These are phyloP conservation scores for Colletotrichum cordylinicola DNA, from an alignment of 2,329 filamentous ascomycete species.

Conservation along the genomic window DNA sequence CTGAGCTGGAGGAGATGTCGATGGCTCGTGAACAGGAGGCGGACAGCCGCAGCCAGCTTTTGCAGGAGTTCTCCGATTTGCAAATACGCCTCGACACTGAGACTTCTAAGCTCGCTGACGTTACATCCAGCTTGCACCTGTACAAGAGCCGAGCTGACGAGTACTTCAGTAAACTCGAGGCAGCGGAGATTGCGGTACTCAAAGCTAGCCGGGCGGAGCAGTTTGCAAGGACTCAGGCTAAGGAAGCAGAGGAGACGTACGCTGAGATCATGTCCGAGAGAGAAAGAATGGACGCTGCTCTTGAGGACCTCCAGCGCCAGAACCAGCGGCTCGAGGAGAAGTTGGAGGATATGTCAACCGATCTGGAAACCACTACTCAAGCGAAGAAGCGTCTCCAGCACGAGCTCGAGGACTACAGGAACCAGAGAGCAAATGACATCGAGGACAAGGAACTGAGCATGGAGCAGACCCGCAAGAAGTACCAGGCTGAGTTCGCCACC, in stretches of 20 bases:
- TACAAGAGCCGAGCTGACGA: conserved; percentile 95
- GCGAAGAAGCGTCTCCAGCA: conserved; percentile 95
- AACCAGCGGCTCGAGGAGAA: conserved; percentile 90
- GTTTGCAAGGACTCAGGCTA: conserved; percentile 88
- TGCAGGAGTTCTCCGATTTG: conserved; percentile 91
- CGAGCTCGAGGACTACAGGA: conserved; percentile 96
- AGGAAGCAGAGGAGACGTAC: conserved; percentile 90
- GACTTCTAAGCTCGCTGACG: conserved; percentile 82
- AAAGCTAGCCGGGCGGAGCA: conserved; percentile 92
- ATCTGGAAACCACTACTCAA: conserved; percentile 84
- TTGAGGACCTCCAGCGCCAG: conserved; percentile 90
- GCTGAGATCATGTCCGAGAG: conserved; percentile 91
- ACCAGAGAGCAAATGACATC: conserved; percentile 91
- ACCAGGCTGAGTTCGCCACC: conserved; percentile 89
- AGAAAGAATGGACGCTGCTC: conserved; percentile 83
- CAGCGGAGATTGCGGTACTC: conserved; percentile 93
- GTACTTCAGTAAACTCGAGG: conserved; percentile 96
- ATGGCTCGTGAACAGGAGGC: conserved; percentile 84
- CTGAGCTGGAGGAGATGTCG: conserved; percentile 82
- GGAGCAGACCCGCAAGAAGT: conserved; percentile 98
- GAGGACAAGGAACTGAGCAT: conserved; percentile 96
- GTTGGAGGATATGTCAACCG: conserved; percentile 88
- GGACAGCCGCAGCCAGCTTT: conserved; percentile 83
- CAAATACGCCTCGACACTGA: conserved; percentile 94
- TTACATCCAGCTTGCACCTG: conserved; percentile 81